These are phyloP conservation scores for Asterophora parasitica DNA, from an alignment of 768 basidiomycete species.

Conservation along the genomic window DNA sequence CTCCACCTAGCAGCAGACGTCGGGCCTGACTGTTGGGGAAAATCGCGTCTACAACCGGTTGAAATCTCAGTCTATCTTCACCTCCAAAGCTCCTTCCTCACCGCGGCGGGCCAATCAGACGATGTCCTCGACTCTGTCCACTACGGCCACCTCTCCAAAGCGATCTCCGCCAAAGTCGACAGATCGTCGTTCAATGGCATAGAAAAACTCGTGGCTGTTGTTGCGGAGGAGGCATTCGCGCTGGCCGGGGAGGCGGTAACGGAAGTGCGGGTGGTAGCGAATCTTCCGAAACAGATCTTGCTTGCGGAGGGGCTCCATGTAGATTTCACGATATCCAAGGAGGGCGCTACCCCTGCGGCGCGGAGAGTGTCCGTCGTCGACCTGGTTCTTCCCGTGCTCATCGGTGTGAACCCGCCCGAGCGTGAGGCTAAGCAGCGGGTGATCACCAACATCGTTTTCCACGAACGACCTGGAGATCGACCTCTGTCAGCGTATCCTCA, in stretches of 20 bases:
- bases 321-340: slow-evolving; percentile 26
- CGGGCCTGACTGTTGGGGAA: slow-evolving; percentile 50
- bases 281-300: slow-evolving; percentile 47
- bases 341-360: neutral
- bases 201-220: slow-evolving; percentile 29
- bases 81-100: slow-evolving; percentile 36
- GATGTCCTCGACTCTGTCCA: slow-evolving; percentile 55
- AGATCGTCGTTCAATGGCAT: slow-evolving; percentile 22
- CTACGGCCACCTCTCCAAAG: slow-evolving; percentile 59
- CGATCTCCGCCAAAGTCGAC: slow-evolving; percentile 28
- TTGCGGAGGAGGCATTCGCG: slow-evolving; percentile 31
- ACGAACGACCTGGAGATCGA: slow-evolving; percentile 24
- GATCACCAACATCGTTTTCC: slow-evolving; percentile 45
- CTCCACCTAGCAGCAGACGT: slow-evolving; percentile 37
- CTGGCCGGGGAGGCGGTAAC: slow-evolving; percentile 32
- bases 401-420: slow-evolving; percentile 72
- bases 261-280: slow-evolving; percentile 37
- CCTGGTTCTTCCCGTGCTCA: slow-evolving; percentile 48
- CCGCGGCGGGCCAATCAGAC: slow-evolving; percentile 42
- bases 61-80: slow-evolving; percentile 46
- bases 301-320: slow-evolving; percentile 41
- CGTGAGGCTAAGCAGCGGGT: slow-evolving; percentile 61
- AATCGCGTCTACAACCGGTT: slow-evolving; percentile 44
- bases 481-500: slow-evolving; percentile 33
- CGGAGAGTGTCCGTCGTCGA: slow-evolving; percentile 38